Conservation (phyloP, 1,139 yeast species). For the Candida sp. region DNA sequence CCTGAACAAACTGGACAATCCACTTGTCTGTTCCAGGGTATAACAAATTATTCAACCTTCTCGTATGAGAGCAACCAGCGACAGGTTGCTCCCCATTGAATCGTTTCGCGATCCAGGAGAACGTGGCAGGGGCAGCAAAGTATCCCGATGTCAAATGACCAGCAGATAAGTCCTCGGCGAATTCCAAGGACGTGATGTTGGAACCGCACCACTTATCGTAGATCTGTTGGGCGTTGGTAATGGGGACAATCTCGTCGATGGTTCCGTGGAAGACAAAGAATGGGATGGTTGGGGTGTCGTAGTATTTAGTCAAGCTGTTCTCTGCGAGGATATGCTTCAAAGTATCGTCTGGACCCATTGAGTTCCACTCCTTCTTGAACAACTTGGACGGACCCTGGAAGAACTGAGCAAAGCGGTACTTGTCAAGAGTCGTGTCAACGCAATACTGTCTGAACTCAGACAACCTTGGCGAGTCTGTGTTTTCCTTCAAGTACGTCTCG, state of each 20-base stretch:
- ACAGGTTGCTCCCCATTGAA: constrained; percentile 25
- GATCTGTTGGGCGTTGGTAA: constrained; percentile 23
- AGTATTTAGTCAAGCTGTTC: constrained; percentile 22
- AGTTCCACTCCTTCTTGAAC: constrained; percentile 18
- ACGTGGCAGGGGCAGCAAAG: constrained; percentile 33
- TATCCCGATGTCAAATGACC: constrained; percentile 30
- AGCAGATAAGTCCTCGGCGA: constrained; percentile 25
- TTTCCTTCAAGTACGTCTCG: constrained; percentile 8
- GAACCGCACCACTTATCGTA: constrained; percentile 34
- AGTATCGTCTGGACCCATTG: constrained; percentile 5
- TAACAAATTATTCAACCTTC: constrained; percentile 24
- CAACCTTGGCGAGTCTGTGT: constrained; percentile 1
- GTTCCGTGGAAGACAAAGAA: constrained; percentile 37
- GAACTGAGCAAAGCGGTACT: constrained; percentile 15
- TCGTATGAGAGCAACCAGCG: constrained; percentile 27
- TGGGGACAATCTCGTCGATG: constrained; percentile 33
- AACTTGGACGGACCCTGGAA: constrained; percentile 19
- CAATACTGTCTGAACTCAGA: constrained; percentile 12
- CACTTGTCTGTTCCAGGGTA: constrained; percentile 20
- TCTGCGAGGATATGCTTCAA: constrained; percentile 21
- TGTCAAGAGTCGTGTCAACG: constrained; percentile 14
- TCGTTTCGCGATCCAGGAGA: constrained; percentile 26
- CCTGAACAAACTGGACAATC: not conserved
- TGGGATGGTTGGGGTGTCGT: constrained; percentile 31
- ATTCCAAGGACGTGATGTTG: constrained; percentile 32